These are phyloP conservation scores for Cicer yamashitae DNA, from an alignment of 306 rosid genomes.

Conservation along the genomic window DNA sequence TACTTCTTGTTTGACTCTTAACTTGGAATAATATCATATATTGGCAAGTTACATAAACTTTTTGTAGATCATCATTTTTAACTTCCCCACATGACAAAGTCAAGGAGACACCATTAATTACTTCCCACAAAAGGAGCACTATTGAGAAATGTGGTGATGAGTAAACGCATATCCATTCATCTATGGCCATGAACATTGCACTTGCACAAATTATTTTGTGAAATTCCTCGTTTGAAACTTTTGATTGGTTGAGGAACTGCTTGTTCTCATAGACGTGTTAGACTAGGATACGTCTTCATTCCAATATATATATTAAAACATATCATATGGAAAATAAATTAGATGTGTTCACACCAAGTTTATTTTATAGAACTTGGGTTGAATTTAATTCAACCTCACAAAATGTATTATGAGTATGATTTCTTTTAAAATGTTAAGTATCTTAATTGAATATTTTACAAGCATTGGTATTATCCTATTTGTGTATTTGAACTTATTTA, in stretches of 20 bases:
- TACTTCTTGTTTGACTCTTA: constrained; percentile 48
- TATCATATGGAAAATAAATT: background rate
- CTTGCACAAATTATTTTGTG: constrained; percentile 38
- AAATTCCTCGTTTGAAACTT: constrained; percentile 28
- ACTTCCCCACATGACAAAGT: constrained; percentile 39
- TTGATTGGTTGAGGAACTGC: constrained; percentile 26
- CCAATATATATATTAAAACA: background rate
- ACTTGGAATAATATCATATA: constrained; percentile 32
- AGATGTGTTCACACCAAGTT: background rate
- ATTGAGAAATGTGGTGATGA: constrained; percentile 1
- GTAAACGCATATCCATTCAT: constrained; percentile 26
- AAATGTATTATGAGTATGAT: too few relatives aligned
- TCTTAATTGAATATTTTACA: too few relatives aligned
- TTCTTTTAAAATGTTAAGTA: too few relatives aligned
- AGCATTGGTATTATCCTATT: too few relatives aligned
- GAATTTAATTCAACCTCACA: too few relatives aligned
- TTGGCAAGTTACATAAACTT: constrained; percentile 27
- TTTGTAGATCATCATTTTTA: constrained; percentile 26
- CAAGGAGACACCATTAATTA: constrained; percentile 51
- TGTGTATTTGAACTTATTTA: too few relatives aligned
- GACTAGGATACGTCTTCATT: constrained; percentile 47
- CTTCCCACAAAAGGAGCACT: constrained; percentile 33
- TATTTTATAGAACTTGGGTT: background rate
- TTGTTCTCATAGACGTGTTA: constrained; percentile 44
- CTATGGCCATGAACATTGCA: constrained; percentile 34